Conservation (phyloP, 1,284 basidiomycete species). For the Paramarasmius palmivorus region DNA sequence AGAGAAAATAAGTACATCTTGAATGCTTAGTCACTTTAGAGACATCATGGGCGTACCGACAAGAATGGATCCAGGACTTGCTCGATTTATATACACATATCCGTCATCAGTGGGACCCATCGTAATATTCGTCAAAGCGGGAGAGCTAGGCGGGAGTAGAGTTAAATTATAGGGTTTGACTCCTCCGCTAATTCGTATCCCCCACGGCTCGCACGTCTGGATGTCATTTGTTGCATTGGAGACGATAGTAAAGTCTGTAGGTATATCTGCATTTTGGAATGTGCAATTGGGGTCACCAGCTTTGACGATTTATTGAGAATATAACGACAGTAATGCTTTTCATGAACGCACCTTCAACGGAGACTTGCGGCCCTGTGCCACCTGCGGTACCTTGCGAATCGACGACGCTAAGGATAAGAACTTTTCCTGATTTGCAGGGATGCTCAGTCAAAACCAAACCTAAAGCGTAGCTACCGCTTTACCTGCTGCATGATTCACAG, state of each 20-base stretch:
- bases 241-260: constrained; percentile 37
- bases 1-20: not conserved
- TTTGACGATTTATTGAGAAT: no score
- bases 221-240: constrained; percentile 41
- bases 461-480: no score
- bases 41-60: constrained; percentile 36
- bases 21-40: no score
- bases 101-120: constrained; percentile 37
- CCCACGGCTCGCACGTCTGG: constrained; percentile 48
- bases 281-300: constrained; percentile 38
- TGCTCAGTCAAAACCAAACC: no score
- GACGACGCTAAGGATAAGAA: constrained; percentile 42
- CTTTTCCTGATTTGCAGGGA: no score
- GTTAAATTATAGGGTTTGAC: constrained; percentile 47
- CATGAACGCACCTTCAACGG: constrained; percentile 34
- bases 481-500: constrained; percentile 44
- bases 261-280: constrained; percentile 25
- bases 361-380: constrained; percentile 34
- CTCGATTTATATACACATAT: constrained; percentile 50
- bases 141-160: constrained; percentile 39
- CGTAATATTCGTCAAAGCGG: constrained; percentile 44
- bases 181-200: constrained; percentile 45
- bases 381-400: constrained; percentile 46
- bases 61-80: constrained; percentile 35
- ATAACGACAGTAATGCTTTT: no score